Percentiles rank a stretch among this genome's conserved stretches.
Evolutionary conservation across 306 rosid species (phyloP).

Genomic region (Pachyrhizus erosus): DNA sequence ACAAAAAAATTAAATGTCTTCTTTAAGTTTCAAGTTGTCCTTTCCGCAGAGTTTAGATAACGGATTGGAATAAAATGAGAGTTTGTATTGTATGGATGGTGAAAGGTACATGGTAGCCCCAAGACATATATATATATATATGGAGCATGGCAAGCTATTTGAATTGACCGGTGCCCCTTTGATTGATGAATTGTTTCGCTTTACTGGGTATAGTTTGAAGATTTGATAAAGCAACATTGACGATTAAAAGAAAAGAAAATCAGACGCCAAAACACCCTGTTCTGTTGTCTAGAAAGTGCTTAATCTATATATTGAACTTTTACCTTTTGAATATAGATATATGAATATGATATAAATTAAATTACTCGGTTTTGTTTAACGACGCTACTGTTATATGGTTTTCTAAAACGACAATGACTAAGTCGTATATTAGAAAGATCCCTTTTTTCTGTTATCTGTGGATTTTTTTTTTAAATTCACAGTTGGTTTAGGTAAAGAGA

Average conservation of each 20-base stretch:
- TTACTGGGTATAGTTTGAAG: slow-evolving; percentile 22
- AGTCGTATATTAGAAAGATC: background rate
- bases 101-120: background rate
- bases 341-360: background rate
- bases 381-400: background rate
- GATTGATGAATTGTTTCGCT: background rate
- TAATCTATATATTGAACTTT: background rate
- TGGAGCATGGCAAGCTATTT: background rate
- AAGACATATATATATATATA: background rate
- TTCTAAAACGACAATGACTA: background rate
- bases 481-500: background rate
- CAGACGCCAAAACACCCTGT: slow-evolving; percentile 10
- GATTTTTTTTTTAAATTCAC: background rate
- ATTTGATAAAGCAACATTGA: background rate
- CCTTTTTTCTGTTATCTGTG: background rate
- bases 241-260: background rate
- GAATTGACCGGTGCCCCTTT: slow-evolving; percentile 9
- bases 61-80: background rate
- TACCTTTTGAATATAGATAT: background rate
- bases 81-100: background rate
- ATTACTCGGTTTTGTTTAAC: background rate
- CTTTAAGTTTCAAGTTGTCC: slow-evolving; percentile 11
- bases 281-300: background rate
- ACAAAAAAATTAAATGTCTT: slow-evolving; percentile 20
- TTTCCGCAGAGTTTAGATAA: background rate